Evolutionary conservation across 2,329 filamentous ascomycete species (phyloP), one percentile per base, ranked within the genome.

Genomic region (Colletotrichum tropicale): DNA sequence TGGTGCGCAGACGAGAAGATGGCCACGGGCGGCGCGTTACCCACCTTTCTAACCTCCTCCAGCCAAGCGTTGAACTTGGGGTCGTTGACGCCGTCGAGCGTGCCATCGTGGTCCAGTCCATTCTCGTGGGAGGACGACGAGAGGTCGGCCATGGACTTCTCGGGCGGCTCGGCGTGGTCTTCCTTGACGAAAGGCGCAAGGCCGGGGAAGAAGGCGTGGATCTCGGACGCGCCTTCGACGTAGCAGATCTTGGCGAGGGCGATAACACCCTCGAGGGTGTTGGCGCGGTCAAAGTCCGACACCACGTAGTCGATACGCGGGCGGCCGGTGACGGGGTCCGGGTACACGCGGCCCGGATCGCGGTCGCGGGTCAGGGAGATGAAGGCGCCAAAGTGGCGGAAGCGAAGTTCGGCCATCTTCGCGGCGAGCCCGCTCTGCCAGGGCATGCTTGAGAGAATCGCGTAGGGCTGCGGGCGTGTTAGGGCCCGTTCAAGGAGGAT

Each of bases 201-300:
- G 12, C 91, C 92, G 0, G 91, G 89, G 24, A 94, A 87, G 5
- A 88, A 87, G 1, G 93, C 88, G 81, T 93, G 91, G 81, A 98
- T 96, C 84, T 98, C 95, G n/a, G 86, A 88, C 1, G 96, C 96
- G 28, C 96, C 95, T 55, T 91, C 89, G 61, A 95, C 90, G 82
- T 96, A 96, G 77, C 93, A 91, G 55, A 98, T 92, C 82, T 96
- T 95, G 38, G 93, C 92, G 3, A 94, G 86, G 4, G 92, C 94
- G 65, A 96, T 82, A 8, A 95, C 80, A 10, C 94, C 95, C 81
- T 95, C 91, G 21, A 96, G 83, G 28, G 94, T 90, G 83, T 96
- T 90, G 32, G 89, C 89, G 66, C 93, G 90, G 85, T 98, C 96
- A 80, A 94, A 93, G 24, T 89, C 86, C 24, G 93, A 95, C 0